Evolutionary conservation across 345 rosid species (phyloP).

Genomic region (Dovyalis caffra): DNA sequence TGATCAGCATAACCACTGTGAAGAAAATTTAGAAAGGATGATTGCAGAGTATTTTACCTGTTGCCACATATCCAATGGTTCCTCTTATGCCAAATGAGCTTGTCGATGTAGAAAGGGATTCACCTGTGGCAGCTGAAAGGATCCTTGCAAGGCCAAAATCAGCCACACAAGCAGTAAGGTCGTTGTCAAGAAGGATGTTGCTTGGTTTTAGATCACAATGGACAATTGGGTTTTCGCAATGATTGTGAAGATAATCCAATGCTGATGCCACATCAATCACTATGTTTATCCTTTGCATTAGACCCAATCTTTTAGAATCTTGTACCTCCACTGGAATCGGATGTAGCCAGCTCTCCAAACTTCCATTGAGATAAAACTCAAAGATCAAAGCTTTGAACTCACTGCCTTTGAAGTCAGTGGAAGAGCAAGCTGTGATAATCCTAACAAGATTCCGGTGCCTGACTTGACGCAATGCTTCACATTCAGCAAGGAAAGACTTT

Average conservation of each 20-base stretch:
- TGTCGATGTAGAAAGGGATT: not conserved
- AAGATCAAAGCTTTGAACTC: slow-evolving; percentile 26
- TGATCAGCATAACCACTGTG: no score
- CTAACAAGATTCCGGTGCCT: slow-evolving; percentile 17
- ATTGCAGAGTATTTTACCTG: not conserved
- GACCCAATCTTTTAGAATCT: not conserved
- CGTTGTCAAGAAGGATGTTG: slow-evolving; percentile 23
- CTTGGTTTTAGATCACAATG: slow-evolving; percentile 24
- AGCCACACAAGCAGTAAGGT: no score
- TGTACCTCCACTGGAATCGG: not conserved
- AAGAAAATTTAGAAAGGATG: not conserved
- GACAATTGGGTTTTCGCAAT: slow-evolving; percentile 9
- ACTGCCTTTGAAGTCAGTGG: slow-evolving; percentile 6
- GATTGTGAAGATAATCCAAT: slow-evolving; percentile 21
- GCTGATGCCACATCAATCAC: slow-evolving; percentile 18
- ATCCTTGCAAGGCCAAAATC: slow-evolving; percentile 25
- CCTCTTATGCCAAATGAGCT: slow-evolving; percentile 11
- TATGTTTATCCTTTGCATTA: slow-evolving; percentile 8
- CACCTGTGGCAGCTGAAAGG: not conserved
- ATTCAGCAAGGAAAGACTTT: slow-evolving; percentile 19
- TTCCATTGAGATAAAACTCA: slow-evolving; percentile 16
- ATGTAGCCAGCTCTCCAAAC: slow-evolving; percentile 24
- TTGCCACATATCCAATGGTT: slow-evolving; percentile 21
- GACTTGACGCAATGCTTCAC: slow-evolving; percentile 5
- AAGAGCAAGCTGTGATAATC: slow-evolving; percentile 12